Evolutionary conservation across 2,329 filamentous ascomycete species (phyloP).

Genomic region (Pseudogymnoascus sp.): DNA sequence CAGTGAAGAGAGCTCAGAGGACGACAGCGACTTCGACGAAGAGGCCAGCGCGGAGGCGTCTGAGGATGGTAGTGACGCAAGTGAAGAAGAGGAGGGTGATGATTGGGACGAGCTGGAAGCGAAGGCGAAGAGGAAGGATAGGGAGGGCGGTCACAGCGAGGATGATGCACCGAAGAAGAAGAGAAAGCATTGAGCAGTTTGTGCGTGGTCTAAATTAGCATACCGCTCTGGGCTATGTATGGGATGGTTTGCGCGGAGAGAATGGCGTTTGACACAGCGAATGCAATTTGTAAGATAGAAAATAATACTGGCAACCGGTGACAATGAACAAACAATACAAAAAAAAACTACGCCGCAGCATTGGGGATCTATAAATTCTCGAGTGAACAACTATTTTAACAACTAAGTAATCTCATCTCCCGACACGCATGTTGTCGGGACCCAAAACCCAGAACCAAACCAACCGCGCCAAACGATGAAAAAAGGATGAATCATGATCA

Average conservation of each 20-base stretch:
- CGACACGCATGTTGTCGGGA: neutral
- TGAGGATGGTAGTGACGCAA: conserved; percentile 62
- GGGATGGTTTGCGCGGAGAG: neutral
- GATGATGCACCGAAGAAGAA: conserved; percentile 66
- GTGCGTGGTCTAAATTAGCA: neutral
- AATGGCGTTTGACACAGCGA: conserved; percentile 1
- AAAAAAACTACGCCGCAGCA: neutral
- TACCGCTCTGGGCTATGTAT: neutral
- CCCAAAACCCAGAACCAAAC: conserved; percentile 1
- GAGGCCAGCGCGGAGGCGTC: conserved; percentile 77
- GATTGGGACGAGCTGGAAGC: conserved; percentile 93
- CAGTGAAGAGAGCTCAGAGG: conserved; percentile 72
- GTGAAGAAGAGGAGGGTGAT: conserved; percentile 58
- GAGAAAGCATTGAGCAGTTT: conserved; percentile 30
- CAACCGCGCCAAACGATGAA: conserved; percentile 10
- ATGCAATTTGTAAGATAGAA: conserved; percentile 2
- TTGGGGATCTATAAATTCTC: neutral
- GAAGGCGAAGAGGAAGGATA: conserved; percentile 81
- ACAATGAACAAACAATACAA: neutral
- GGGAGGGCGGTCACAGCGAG: conserved; percentile 58
- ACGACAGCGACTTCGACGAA: conserved; percentile 89
- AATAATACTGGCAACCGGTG: neutral
- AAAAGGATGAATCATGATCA: conserved; percentile 9
- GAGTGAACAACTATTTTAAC: conserved; percentile 1
- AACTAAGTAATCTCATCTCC: neutral